Conservation (phyloP, 768 basidiomycete genomes). For the Kwoniella newhampshirensis region DNA sequence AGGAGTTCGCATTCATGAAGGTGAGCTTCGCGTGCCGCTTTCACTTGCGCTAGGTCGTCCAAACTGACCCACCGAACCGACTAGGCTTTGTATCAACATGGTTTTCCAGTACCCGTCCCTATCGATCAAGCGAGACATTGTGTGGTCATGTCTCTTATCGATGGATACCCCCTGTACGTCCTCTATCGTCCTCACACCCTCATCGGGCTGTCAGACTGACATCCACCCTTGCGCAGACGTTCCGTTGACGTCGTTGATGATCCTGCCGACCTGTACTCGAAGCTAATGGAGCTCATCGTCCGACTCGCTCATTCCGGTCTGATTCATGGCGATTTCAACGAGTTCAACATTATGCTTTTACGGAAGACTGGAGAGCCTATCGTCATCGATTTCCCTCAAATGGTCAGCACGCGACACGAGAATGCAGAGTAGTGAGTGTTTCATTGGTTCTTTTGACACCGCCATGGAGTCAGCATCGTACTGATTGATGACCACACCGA, state of each 20-base stretch:
- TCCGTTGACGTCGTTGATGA: conserved; percentile 80
- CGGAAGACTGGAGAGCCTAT: conserved; percentile 73
- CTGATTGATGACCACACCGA: conserved; percentile 3
- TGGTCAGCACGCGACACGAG: conserved; percentile 94
- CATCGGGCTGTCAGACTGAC: conserved; percentile 1
- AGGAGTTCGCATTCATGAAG: conserved; percentile 99
- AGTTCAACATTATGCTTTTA: conserved; percentile 95
- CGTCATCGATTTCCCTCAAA: conserved; percentile 98
- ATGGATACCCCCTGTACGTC: conserved; percentile 86
- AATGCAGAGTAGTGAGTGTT: conserved; percentile 87
- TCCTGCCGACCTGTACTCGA: conserved; percentile 85
- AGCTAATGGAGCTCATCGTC: conserved; percentile 92
- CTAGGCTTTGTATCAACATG: conserved; percentile 88
- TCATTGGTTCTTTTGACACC: neutral
- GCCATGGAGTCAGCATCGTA: neutral
- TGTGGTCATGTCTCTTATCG: conserved; percentile 92
- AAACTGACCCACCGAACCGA: too few relatives aligned
- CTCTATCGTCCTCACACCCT: neutral
- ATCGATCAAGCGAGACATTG: conserved; percentile 94
- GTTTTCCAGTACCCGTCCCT: conserved; percentile 88
- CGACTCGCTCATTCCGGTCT: conserved; percentile 88
- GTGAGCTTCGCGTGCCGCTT: too few relatives aligned
- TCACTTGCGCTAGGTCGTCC: neutral
- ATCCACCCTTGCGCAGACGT: conserved; percentile 55
- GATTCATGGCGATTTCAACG: conserved; percentile 99